These are phyloP conservation scores for Prorocentrum cordatum DNA, from an alignment of 169 alveolate species.

Conservation along the genomic window DNA sequence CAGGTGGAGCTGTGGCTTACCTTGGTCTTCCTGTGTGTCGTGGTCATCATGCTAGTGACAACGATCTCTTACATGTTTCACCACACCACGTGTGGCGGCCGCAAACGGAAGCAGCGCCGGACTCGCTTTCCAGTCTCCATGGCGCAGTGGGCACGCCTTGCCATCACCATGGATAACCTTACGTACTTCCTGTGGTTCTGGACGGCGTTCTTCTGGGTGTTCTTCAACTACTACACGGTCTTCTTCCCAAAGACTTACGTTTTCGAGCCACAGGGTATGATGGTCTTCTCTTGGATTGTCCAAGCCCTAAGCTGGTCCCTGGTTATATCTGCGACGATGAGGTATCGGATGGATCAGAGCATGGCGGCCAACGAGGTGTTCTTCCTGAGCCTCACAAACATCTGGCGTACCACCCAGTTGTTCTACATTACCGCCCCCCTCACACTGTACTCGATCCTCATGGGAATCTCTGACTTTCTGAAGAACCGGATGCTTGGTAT, in stretches of 20 bases:
- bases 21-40: too few species aligned
- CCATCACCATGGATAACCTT: conserved; percentile 55
- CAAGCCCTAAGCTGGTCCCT: conserved; percentile 41
- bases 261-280: conserved; percentile 45
- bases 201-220: conserved; percentile 53
- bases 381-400: conserved; percentile 30
- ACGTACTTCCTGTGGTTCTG: conserved; percentile 62
- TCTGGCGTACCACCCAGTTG: conserved; percentile 60
- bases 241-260: conserved; percentile 26
- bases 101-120: too few species aligned
- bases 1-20: too few species aligned
- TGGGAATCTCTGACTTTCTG: conserved; percentile 13
- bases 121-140: too few species aligned
- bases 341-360: conserved; percentile 26
- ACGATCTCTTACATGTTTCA: too few species aligned
- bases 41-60: too few species aligned
- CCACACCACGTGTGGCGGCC: too few species aligned
- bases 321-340: conserved; percentile 37
- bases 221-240: conserved; percentile 59
- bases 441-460: conserved; percentile 40
- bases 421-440: conserved; percentile 56
- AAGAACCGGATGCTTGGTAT: conserved; percentile 31
- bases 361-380: conserved; percentile 63
- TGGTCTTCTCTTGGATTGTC: conserved; percentile 14
- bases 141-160: conserved; percentile 53